These are phyloP conservation scores for Neonectria sp. DNA, from an alignment of 2,329 filamentous ascomycete species.

Conservation along the genomic window DNA sequence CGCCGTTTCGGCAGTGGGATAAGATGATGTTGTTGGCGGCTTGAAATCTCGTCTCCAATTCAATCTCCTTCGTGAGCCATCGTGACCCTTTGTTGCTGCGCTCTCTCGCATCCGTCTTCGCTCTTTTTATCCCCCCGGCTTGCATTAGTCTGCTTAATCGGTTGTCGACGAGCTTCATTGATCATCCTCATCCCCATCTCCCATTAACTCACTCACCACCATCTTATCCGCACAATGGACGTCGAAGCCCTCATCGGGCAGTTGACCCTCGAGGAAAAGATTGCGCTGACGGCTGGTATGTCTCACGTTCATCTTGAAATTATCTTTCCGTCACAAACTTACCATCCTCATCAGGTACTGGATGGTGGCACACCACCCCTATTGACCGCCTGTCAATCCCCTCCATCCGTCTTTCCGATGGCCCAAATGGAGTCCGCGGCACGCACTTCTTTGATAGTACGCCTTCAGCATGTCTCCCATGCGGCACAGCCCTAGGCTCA, in stretches of 20 bases:
- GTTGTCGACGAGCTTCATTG: background rate
- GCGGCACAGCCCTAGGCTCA: conserved; percentile 36
- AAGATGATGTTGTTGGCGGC: background rate
- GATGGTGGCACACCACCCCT: conserved; percentile 38
- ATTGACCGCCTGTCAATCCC: conserved; percentile 36
- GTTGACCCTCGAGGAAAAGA: conserved; percentile 37
- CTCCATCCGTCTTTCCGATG: conserved; percentile 35
- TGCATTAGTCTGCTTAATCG: conserved; percentile 4
- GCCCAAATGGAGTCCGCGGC: conserved; percentile 41
- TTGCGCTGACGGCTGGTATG: conserved; percentile 32
- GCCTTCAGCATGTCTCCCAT: conserved; percentile 40
- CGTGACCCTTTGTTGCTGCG: background rate
- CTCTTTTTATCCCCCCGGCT: background rate
- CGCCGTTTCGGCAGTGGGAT: conserved; percentile 5
- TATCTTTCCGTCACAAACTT: background rate
- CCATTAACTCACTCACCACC: background rate
- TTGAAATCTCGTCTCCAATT: conserved; percentile 7
- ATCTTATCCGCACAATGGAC: conserved; percentile 24
- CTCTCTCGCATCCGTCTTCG: background rate
- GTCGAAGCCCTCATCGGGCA: conserved; percentile 32
- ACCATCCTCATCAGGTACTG: conserved; percentile 25
- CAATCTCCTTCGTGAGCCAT: background rate
- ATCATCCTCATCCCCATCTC: background rate
- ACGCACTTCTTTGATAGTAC: conserved; percentile 44
- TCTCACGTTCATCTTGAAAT: background rate